phyloP scores from a whole-genome alignment of 768 basidiomycete species.

The Hemileccinum rubropunctum region DNA sequence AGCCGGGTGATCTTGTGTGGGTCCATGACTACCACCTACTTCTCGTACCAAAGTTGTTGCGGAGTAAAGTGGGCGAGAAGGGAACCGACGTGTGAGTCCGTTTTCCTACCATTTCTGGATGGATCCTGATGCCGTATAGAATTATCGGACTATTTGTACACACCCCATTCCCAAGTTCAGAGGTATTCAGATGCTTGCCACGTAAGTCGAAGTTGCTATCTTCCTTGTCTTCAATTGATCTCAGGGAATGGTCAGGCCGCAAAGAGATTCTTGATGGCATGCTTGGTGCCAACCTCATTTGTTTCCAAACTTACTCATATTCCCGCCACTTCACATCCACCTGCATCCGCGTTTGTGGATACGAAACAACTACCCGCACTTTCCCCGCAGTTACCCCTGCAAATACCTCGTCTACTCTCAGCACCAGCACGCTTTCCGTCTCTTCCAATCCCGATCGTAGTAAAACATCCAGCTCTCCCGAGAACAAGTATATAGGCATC shows the following conservation, averaged over 20 bases:
- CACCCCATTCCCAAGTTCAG: conserved; percentile 95
- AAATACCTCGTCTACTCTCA: conserved; percentile 7
- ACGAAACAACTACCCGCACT: conserved; percentile 61
- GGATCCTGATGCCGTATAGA: conserved; percentile 8
- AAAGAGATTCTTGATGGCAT: conserved; percentile 96
- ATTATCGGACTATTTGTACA: conserved; percentile 93
- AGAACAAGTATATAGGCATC: conserved; percentile 43
- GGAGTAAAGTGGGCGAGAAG: conserved; percentile 51
- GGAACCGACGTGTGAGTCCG: conserved; percentile 25
- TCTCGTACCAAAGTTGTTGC: conserved; percentile 81
- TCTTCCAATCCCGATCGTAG: conserved; percentile 8
- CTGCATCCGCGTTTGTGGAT: conserved; percentile 94
- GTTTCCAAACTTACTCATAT: conserved; percentile 98
- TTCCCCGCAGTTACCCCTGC: not conserved
- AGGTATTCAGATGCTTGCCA: conserved; percentile 92
- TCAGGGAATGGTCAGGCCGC: conserved; percentile 48
- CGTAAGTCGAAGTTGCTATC: conserved; percentile 47
- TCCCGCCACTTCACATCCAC: conserved; percentile 92
- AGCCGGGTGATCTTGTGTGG: conserved; percentile 91
- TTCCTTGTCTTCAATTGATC: not conserved
- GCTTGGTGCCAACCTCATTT: conserved; percentile 94
- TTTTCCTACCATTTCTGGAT: not conserved
- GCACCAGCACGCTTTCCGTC: not conserved
- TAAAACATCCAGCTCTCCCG: not conserved
- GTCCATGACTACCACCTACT: conserved; percentile 96